These are phyloP conservation scores for Aspergillus sp. DNA, from an alignment of 2,329 filamentous ascomycete species.

Conservation along the genomic window DNA sequence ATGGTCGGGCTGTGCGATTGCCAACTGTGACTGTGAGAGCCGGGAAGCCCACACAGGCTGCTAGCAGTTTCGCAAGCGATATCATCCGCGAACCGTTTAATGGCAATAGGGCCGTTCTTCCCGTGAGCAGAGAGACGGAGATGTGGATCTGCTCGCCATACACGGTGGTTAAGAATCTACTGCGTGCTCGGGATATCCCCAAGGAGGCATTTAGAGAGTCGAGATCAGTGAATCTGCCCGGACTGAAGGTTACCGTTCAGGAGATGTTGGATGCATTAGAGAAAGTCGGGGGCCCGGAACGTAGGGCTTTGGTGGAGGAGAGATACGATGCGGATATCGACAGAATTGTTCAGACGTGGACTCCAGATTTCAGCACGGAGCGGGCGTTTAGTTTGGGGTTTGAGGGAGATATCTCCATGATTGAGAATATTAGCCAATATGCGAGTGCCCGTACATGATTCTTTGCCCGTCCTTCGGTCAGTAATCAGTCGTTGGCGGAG, in stretches of 20 bases:
- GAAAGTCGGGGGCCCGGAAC: constrained; percentile 49
- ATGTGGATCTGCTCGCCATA: constrained; percentile 52
- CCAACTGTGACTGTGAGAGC: constrained; percentile 47
- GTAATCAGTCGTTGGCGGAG: too few relatives aligned
- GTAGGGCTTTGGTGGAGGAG: constrained; percentile 46
- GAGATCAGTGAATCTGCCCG: constrained; percentile 48
- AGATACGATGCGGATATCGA: constrained; percentile 48
- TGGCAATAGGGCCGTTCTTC: constrained; percentile 43
- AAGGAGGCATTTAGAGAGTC: constrained; percentile 46
- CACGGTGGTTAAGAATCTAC: constrained; percentile 47
- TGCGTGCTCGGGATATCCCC: constrained; percentile 44
- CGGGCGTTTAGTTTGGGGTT: constrained; percentile 47
- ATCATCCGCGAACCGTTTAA: constrained; percentile 48
- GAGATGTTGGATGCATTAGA: constrained; percentile 53
- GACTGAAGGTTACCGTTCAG: constrained; percentile 50
- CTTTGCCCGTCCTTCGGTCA: too few relatives aligned
- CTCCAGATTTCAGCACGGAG: constrained; percentile 47
- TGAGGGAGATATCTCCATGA: constrained; percentile 32
- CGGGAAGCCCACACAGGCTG: constrained; percentile 44
- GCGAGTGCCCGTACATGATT: constrained; percentile 9
- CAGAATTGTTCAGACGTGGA: constrained; percentile 54
- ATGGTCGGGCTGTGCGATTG: constrained; percentile 40
- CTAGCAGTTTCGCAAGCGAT: constrained; percentile 45
- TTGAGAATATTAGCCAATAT: constrained; percentile 35
- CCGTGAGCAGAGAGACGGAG: constrained; percentile 44